Base-by-base conservation (phyloP, 2,329 filamentous ascomycete species). In the Talaromyces verruculosus region DNA sequence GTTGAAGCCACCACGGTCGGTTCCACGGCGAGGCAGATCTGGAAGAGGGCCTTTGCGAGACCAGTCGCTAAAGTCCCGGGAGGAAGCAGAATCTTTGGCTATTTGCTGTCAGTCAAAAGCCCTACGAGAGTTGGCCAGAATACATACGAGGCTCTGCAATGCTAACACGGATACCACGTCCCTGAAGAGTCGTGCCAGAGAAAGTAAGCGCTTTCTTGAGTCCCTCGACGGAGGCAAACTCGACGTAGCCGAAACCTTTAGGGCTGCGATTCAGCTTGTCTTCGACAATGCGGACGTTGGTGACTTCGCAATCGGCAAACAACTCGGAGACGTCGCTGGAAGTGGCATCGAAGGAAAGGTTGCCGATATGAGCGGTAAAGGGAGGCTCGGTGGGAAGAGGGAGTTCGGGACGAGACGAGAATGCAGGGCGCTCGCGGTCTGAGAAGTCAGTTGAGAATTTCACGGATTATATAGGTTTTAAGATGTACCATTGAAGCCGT, bases 181-280 rank as follows among this genome's bases (percentile, higher is more conserved):
- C 93, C 78, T 96, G 90, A 79, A 98, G 93, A 67, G 87, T 88
- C 68, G 88, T 84, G 73, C 92, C 91, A 74, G 93, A 93, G 69
- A 95, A 86, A 67, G 88, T 87, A 69, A 99, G 86, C 65, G 95
- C 95, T 81, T 93, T 90, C 84, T 96, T 96, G 74, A 99, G 84
- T 67, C 94, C 94, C 60, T 98, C 94, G 53, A 95, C 82, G 61
- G 88, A 89, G 71, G 85, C 88, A 75, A 99, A 99, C 79, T 99
- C 95, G 70, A 96, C 94, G 78, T 99, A 99, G 68, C 94, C 95
- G 74, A 99, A 99, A 59, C 95, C 95, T 84, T 99, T 99, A 70
- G 95, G 95, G 75, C 93, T 93, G 79, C 90, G 88, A 76, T 95
- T 91, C 78, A 97, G 85, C 76, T 94, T 95, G 81, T 99, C 96